Evolutionary conservation across 805 yeast genomes (phyloP).

Genomic region (Spathaspora girioi): DNA sequence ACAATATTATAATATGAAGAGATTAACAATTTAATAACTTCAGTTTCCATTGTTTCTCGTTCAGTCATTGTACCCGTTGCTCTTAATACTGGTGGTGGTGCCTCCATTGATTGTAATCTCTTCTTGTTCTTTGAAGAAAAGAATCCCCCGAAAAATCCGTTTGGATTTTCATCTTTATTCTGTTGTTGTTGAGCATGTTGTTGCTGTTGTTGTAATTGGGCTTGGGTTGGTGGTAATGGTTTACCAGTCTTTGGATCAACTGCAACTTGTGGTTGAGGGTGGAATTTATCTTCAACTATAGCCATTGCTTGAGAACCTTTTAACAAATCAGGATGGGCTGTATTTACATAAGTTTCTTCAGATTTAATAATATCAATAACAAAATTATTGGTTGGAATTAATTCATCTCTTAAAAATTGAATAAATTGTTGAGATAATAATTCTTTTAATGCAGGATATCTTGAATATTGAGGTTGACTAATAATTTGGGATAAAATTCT

Average conservation of each 20-base stretch:
- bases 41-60: conserved; percentile 95
- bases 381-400: conserved; percentile 81
- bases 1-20: conserved; percentile 89
- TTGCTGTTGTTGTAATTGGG: conserved; percentile 30
- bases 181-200: conserved; percentile 9
- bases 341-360: conserved; percentile 92
- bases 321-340: conserved; percentile 95
- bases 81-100: conserved; percentile 92
- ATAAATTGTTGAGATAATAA: conserved; percentile 77
- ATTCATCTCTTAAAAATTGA: conserved; percentile 72
- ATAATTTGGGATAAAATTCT: conserved; percentile 84
- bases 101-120: conserved; percentile 92
- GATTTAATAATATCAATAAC: conserved; percentile 78
- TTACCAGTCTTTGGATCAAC: conserved; percentile 91
- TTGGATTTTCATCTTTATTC: conserved; percentile 46
- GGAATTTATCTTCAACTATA: conserved; percentile 83
- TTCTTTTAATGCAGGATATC: conserved; percentile 90
- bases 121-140: conserved; percentile 90
- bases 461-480: conserved; percentile 72
- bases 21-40: conserved; percentile 89
- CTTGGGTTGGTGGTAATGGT: conserved; percentile 52
- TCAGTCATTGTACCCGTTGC: conserved; percentile 93
- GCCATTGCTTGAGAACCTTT: conserved; percentile 95
- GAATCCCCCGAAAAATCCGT: conserved; percentile 94
- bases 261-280: conserved; percentile 67